Conservation (phyloP, 2,329 filamentous ascomycete genomes). For the Beauveria sp. region DNA sequence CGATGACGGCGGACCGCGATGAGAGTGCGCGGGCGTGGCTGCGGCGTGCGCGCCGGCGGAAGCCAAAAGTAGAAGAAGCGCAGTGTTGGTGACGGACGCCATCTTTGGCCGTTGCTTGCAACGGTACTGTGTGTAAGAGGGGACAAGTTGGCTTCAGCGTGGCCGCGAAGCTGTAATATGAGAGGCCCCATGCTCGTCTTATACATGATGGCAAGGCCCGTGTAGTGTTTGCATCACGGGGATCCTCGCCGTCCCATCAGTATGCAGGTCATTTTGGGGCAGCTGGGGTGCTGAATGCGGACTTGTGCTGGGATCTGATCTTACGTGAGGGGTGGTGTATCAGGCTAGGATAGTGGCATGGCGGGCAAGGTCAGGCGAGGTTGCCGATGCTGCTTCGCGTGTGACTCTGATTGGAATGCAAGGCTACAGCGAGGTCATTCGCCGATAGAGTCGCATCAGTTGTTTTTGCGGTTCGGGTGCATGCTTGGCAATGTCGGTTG, state of each 20-base stretch:
- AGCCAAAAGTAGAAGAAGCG: neutral
- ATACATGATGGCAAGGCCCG: neutral
- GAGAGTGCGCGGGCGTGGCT: neutral
- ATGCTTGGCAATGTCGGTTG: neutral
- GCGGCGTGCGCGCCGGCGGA: neutral
- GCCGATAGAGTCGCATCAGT: neutral
- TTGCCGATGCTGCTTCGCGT: neutral
- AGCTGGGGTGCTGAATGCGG: neutral
- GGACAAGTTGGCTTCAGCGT: neutral
- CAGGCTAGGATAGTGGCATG: neutral
- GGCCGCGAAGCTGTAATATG: neutral
- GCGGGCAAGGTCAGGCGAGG: neutral
- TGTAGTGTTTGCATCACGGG: neutral
- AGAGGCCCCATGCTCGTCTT: neutral
- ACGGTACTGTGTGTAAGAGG: neutral
- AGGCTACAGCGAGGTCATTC: neutral
- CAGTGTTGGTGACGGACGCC: neutral
- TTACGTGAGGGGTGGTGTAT: slow-evolving; percentile 3
- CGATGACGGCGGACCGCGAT: neutral
- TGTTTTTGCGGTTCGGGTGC: neutral
- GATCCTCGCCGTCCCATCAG: neutral
- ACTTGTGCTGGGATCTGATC: neutral
- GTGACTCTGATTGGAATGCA: neutral
- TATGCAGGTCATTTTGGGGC: neutral
- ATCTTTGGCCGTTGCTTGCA: neutral